Evolutionary conservation across 306 rosid species (phyloP).

Genomic region (Comarum palustre): DNA sequence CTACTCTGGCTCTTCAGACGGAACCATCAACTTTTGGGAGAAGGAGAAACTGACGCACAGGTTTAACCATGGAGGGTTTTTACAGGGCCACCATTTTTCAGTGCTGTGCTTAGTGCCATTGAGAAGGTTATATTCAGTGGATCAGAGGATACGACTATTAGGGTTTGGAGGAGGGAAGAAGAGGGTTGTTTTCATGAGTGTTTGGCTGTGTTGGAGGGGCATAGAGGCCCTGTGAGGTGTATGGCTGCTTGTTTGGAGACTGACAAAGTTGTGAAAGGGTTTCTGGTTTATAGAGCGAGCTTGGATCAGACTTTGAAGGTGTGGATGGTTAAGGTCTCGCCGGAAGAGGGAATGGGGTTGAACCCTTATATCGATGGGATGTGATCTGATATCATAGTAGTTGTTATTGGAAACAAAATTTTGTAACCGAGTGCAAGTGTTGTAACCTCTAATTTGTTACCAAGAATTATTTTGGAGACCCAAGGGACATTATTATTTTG

Average conservation of each 20-base stretch:
- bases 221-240: conserved; percentile 74
- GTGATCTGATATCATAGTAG: no score
- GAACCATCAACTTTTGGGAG: conserved; percentile 63
- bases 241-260: conserved; percentile 62
- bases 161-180: conserved; percentile 67
- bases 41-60: conserved; percentile 58
- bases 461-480: no score
- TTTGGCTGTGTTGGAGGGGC: conserved; percentile 66
- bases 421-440: neutral
- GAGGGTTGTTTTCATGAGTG: conserved; percentile 68
- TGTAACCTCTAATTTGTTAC: neutral
- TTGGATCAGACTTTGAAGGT: conserved; percentile 67
- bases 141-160: conserved; percentile 68
- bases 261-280: conserved; percentile 53
- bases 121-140: conserved; percentile 73
- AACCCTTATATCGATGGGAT: conserved; percentile 18
- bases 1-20: conserved; percentile 65
- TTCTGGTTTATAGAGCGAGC: conserved; percentile 61
- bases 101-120: conserved; percentile 56
- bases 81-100: conserved; percentile 66
- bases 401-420: neutral
- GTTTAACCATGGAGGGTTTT: conserved; percentile 65
- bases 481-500: no score
- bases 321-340: conserved; percentile 64
- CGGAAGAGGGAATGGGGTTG: conserved; percentile 38